Percentiles rank a stretch among this genome's conserved stretches.
Evolutionary conservation across 306 rosid species (phyloP).

Genomic region (Lupinus albus): DNA sequence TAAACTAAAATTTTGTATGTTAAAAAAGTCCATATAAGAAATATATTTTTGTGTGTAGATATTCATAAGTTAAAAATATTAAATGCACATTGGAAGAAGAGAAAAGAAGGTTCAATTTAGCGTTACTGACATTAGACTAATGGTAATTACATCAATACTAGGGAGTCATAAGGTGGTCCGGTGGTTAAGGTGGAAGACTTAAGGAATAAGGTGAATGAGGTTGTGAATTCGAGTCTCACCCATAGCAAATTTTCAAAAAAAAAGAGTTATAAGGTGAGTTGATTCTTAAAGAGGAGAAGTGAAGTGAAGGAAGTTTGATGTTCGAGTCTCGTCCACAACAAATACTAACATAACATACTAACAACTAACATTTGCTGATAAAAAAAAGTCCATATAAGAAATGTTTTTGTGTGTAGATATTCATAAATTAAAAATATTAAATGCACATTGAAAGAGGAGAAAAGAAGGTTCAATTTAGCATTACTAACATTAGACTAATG

Average conservation of each 20-base stretch:
- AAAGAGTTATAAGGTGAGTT: too few relatives aligned
- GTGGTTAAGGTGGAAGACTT: too few relatives aligned
- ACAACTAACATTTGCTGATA: too few relatives aligned
- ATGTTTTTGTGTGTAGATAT: background rate
- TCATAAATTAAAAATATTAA: background rate
- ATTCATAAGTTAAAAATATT: background rate
- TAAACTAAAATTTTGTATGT: background rate
- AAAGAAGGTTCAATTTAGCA: background rate
- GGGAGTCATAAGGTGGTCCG: too few relatives aligned
- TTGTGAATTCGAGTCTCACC: too few relatives aligned
- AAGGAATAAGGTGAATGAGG: too few relatives aligned
- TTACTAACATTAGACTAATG: background rate
- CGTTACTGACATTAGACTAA: background rate
- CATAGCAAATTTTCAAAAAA: too few relatives aligned
- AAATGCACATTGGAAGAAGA: background rate
- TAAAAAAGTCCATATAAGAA: background rate
- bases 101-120: background rate
- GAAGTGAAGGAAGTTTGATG: too few relatives aligned
- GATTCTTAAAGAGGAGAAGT: too few relatives aligned
- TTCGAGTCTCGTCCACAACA: too few relatives aligned
- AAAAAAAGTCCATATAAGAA: background rate
- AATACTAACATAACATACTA: too few relatives aligned
- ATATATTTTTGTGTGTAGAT: background rate
- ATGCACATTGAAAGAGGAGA: background rate
- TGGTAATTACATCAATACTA: too few relatives aligned